Evolutionary conservation across 2,329 filamentous ascomycete genomes (phyloP).

Genomic region (Elsinoe arachidis): DNA sequence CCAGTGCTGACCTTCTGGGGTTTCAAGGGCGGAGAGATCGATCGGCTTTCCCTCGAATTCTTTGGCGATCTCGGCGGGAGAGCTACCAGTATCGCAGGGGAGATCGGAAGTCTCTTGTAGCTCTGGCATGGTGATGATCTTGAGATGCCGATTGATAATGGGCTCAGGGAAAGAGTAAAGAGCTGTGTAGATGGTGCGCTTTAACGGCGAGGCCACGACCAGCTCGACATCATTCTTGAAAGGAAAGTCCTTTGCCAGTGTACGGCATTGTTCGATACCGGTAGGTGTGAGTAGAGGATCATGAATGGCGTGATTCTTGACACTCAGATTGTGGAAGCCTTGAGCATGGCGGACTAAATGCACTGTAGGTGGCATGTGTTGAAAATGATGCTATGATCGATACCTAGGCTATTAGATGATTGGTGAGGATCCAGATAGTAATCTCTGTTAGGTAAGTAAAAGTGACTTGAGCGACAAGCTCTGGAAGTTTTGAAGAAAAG

Average conservation of each 20-base stretch:
- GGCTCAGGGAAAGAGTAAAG: slow-evolving; percentile 57
- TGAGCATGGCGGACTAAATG: slow-evolving; percentile 64
- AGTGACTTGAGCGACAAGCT: too few species aligned
- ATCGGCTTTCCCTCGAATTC: slow-evolving; percentile 56
- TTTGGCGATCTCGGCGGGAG: slow-evolving; percentile 43
- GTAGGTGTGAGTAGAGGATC: slow-evolving; percentile 70
- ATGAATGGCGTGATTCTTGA: slow-evolving; percentile 60
- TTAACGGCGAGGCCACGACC: slow-evolving; percentile 69
- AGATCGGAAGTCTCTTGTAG: slow-evolving; percentile 69
- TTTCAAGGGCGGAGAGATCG: slow-evolving; percentile 52
- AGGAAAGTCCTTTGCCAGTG: slow-evolving; percentile 55
- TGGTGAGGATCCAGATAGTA: not conserved
- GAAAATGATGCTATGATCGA: not conserved
- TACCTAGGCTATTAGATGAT: not conserved
- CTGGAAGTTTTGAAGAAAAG: not conserved
- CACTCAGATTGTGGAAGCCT: slow-evolving; percentile 70
- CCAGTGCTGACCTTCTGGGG: slow-evolving; percentile 49
- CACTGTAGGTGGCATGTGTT: slow-evolving; percentile 39
- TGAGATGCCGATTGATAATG: slow-evolving; percentile 39
- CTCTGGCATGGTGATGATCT: slow-evolving; percentile 60
- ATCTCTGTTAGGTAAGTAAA: too few species aligned
- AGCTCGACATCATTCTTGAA: slow-evolving; percentile 57
- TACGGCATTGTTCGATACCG: slow-evolving; percentile 66
- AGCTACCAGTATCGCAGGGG: slow-evolving; percentile 67
- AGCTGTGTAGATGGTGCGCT: slow-evolving; percentile 72